Evolutionary conservation across 2,329 filamentous ascomycete genomes (phyloP), one percentile per base, ranked within the genome.

Genomic region (Tolypocladium nubicola): DNA sequence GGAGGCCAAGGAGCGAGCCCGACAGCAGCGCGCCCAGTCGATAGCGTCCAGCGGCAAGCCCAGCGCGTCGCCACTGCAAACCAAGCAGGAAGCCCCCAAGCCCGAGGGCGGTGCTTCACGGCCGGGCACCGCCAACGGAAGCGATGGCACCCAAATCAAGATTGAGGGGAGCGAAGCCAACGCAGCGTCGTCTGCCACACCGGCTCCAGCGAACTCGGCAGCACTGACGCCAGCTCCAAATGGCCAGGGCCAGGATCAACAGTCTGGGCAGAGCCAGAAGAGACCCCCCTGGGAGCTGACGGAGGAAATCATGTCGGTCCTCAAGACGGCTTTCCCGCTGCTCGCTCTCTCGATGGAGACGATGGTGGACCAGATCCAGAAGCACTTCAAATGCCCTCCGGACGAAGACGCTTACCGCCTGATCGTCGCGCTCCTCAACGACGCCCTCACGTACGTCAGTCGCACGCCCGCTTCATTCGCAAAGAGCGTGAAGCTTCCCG

Each of bases 331-430:
- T 0, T 99, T 97, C 78, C 94, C 94, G 30, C 80, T 99, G 21
- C 82, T 99, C 64, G 94, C 95, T 11, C 77, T 97, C 49, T 97
- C 93, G 0, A 97, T 99, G 94, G 94, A 99, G 75, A 96, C 93
- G 0, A 99, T 97, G 91, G 92, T 97, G 37, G 94, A 99, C 69
- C 93, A 97, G 73, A 96, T 99, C 59, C 89, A 94, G 71, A 97
- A 97, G 78, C 88, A 97, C 73, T 99, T 99, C 82, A 99, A 99
- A 75, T 97, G 94, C 66, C 93, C 93, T 16, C 93, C 93, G 0
- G 94, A 99, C 66, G 94, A 99, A 71, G 94, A 99, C 75, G 95
- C 94, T 2, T 97, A 97, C 72, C 84, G 94, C 54, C 80, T 99
- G 19, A 99, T 99, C 63, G 93, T 97, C n/a, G 95, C 94, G 3